Evolutionary conservation across 768 basidiomycete species (phyloP), one percentile per base, ranked within the genome.

Genomic region (Naganishia friedmannii): DNA sequence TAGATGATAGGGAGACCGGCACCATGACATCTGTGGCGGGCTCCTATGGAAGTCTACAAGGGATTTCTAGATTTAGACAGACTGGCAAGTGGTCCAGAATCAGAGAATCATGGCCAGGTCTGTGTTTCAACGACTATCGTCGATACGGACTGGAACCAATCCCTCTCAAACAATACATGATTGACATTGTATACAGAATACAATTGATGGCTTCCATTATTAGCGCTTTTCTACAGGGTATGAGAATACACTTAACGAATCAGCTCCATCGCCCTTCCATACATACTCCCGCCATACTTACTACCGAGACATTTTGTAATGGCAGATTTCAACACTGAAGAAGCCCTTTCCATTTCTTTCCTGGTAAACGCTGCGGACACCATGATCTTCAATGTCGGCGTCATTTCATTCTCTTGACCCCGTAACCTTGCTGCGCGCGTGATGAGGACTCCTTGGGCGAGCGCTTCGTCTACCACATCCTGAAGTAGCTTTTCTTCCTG

Each of bases 321-420:
- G 46, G 88, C 89, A 34, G 84, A 84, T 83, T 89, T 91, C 69
- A 99, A 81, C 23, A 90, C 85, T 28, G 82, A 83, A 7, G 88
- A 87, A 3, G 93, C 90, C 84, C 92, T 94, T 84, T 96, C 93
- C 67, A 88, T 87, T 75, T 98, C 96, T 83, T 94, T 95, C 85
- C 85, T 89, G 29, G 88, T 88, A 73, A 97, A 79, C 17, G 87
- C 92, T 17, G 88, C 86, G 5, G 86, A 89, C 72, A 94, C 82
- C 28, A 89, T 89, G n/a, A 98, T 83, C 71, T 91, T 86, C 70
- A 98, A 87, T 74, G 90, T 91, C 45, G 96, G 93, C 55, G 88
- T 84, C 19, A 87, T 85, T 79, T 96, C 92, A 72, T 87, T 83
- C 84, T 99, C 95, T 82, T 96, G 93, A 6, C 89, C 88, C 60